These are phyloP conservation scores for Sorghum bicolor DNA, from an alignment of 176 grass and related monocot genomes.

Conservation along the genomic window Sorghum_bicolor_NCBIv3 NC_012879.2:60560501-60561000, in stretches of 20 bases:
- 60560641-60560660: background rate
- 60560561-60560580: background rate
- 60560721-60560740: background rate
- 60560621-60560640: background rate
- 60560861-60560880: background rate
- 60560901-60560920: background rate
- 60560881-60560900: background rate
- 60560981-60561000: background rate
- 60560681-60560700: background rate
- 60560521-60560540: no score
- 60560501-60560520: no score
- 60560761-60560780: background rate
- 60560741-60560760: background rate
- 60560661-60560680: background rate
- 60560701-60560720: constrained; percentile 4
- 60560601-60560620: background rate
- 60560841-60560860: background rate
- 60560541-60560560: background rate
- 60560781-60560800: background rate
- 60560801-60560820: background rate
- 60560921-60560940: background rate
- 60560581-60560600: background rate
- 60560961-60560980: background rate
- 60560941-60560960: background rate
- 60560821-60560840: background rate